phyloP scores from a whole-genome alignment of 805 yeast species.

The Kluyveromyces aestuarii region DNA sequence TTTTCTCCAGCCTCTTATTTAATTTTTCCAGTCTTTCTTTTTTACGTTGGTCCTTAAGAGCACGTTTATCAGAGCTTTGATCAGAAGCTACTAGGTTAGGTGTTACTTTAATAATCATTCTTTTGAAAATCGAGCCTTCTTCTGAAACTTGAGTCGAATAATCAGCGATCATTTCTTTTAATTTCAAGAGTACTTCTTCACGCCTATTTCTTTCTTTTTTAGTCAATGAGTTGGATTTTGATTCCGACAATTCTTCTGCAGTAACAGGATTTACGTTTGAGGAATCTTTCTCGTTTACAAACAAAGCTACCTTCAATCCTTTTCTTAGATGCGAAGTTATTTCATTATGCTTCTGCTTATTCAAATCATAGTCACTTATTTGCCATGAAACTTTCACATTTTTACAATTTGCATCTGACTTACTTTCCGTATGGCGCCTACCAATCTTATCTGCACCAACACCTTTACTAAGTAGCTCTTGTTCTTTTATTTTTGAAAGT shows the following conservation, averaged over 20 bases:
- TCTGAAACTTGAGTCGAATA: conserved; percentile 15
- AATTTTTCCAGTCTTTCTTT: conserved; percentile 30
- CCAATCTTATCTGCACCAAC: conserved; percentile 7
- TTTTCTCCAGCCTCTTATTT: conserved; percentile 16
- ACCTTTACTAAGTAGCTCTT: conserved; percentile 19
- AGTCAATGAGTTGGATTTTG: conserved; percentile 9
- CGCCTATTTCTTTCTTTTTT: conserved; percentile 30
- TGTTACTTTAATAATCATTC: conserved; percentile 22
- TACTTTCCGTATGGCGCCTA: conserved; percentile 9
- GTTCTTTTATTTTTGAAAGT: conserved; percentile 17
- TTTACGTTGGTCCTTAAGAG: conserved; percentile 27
- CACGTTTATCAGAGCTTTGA: conserved; percentile 21
- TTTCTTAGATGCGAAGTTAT: conserved; percentile 36
- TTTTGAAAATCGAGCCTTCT: conserved; percentile 25
- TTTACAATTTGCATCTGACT: conserved; percentile 31
- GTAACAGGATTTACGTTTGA: background rate
- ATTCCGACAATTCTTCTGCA: background rate
- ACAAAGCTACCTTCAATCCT: conserved; percentile 34
- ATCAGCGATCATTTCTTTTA: conserved; percentile 23
- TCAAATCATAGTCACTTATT: conserved; percentile 43
- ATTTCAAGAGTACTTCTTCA: conserved; percentile 22
- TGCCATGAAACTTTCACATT: conserved; percentile 47
- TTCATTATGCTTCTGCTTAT: conserved; percentile 44
- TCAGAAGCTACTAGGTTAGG: conserved; percentile 16
- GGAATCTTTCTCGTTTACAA: conserved; percentile 32